phyloP scores from a whole-genome alignment of 441 rosid genomes.

The Arabidopsis lyrata region DNA sequence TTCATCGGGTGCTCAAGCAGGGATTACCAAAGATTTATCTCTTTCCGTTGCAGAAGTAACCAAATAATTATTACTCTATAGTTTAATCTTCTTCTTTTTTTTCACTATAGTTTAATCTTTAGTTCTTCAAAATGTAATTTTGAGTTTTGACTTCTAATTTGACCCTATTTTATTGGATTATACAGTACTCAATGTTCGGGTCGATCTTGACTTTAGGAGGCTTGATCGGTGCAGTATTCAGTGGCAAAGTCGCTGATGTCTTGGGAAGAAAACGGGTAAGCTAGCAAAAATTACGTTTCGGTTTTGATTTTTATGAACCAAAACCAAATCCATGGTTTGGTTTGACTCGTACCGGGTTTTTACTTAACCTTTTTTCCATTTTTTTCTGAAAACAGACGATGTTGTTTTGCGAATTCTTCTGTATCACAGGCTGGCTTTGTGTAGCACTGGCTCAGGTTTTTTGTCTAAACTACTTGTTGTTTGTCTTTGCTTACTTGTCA shows the following conservation, averaged over 20 bases:
- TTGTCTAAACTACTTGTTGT: conserved; percentile 12
- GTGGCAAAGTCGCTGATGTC: conserved; percentile 51
- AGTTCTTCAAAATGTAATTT: too few relatives aligned
- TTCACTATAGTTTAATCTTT: background rate
- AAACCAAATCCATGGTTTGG: background rate
- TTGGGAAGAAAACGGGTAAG: conserved; percentile 45
- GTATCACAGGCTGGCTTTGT: conserved; percentile 44
- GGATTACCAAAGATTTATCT: conserved; percentile 46
- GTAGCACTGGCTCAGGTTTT: conserved; percentile 44
- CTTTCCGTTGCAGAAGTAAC: conserved; percentile 46
- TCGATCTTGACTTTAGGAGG: conserved; percentile 50
- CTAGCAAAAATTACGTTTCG: background rate
- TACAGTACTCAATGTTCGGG: conserved; percentile 49
- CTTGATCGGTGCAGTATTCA: conserved; percentile 49
- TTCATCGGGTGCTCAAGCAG: conserved; percentile 47
- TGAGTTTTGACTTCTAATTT: background rate
- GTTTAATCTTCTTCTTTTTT: background rate
- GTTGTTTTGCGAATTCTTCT: conserved; percentile 45
- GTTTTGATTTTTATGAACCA: background rate
- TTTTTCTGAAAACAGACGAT: conserved; percentile 40
- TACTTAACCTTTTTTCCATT: background rate
- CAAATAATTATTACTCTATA: too few relatives aligned
- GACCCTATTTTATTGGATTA: background rate
- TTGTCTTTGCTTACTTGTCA: background rate
- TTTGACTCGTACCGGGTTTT: conserved; percentile 24